Conservation (phyloP, 306 rosid genomes). For the Citrullus mucosospermus region DNA sequence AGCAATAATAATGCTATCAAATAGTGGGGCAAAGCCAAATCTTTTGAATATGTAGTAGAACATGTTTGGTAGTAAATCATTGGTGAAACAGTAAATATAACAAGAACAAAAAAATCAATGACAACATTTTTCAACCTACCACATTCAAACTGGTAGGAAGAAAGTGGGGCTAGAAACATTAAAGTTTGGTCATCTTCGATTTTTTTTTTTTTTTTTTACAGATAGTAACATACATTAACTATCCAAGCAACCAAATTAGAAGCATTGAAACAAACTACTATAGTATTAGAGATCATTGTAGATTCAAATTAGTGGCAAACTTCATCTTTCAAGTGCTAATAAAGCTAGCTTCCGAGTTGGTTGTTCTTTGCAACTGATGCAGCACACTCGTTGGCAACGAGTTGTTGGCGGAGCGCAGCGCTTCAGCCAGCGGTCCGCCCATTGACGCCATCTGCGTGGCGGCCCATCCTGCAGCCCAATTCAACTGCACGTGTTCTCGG, state of each 20-base stretch:
- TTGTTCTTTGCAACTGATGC: constrained; percentile 52
- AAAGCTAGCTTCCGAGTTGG: constrained; percentile 44
- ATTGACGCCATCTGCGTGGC: constrained; percentile 57
- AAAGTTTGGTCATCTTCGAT: not conserved
- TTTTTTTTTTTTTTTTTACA: not conserved
- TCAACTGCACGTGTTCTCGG: constrained; percentile 35
- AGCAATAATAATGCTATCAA: not conserved
- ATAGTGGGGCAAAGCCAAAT: too few species aligned
- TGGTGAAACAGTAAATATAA: not conserved
- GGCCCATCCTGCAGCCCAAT: constrained; percentile 68
- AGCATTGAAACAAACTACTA: not conserved
- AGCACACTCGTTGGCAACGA: constrained; percentile 82
- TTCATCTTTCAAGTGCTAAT: constrained; percentile 25
- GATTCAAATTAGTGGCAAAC: not conserved
- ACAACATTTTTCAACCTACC: not conserved
- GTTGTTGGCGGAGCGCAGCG: constrained; percentile 59
- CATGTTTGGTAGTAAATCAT: not conserved
- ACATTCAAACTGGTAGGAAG: not conserved
- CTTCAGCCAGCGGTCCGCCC: constrained; percentile 99
- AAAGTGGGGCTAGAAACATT: not conserved
- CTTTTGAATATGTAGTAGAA: not conserved
- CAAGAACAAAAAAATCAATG: not conserved
- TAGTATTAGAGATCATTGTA: not conserved
- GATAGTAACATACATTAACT: not conserved
- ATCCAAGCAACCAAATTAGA: not conserved